Percentiles rank a stretch among this genome's conserved stretches.
phyloP scores from a whole-genome alignment of 495 filamentous ascomycete genomes.

The Tuber umbilicatum region DNA sequence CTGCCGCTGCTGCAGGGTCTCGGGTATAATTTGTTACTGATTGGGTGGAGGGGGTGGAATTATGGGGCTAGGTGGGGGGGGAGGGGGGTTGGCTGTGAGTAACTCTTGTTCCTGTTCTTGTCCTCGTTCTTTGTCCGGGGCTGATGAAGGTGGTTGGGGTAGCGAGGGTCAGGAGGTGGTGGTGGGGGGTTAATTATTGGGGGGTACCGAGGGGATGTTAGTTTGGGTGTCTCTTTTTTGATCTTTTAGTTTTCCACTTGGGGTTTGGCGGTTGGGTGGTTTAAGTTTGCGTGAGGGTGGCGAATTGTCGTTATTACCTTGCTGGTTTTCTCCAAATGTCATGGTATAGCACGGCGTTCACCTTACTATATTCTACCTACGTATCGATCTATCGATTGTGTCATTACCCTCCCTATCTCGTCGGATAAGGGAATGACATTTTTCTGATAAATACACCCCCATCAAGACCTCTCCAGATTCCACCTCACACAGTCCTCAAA shows the following conservation, averaged over 20 bases:
- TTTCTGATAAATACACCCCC: constrained; percentile 11
- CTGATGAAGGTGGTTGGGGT: constrained; percentile 69
- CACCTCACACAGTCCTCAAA: constrained; percentile 83
- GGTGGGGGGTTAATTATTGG: constrained; percentile 33
- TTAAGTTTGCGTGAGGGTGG: too few species aligned
- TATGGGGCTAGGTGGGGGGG: constrained; percentile 65
- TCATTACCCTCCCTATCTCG: not conserved
- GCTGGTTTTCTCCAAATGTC: not conserved
- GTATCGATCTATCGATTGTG: constrained; percentile 5
- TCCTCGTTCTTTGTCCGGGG: constrained; percentile 46
- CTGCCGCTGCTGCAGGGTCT: constrained; percentile 37
- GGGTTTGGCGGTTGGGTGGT: too few species aligned
- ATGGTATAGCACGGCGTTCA: not conserved
- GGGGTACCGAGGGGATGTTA: constrained; percentile 57
- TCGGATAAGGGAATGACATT: too few species aligned
- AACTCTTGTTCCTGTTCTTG: not conserved
- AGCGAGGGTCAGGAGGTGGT: constrained; percentile 25
- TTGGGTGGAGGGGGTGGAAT: constrained; percentile 39
- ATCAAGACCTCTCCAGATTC: constrained; percentile 51
- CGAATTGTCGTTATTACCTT: too few species aligned
- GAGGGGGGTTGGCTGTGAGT: constrained; percentile 70
- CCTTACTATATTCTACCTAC: not conserved
- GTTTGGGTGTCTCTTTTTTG: constrained; percentile 57
- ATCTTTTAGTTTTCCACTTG: not conserved
- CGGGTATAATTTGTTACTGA: constrained; percentile 26